A percentile compares a stretch with the other conserved stretches of the same genome.
phyloP scores from a whole-genome alignment of 257 asterid genomes.

The Solanum peruvianum region DNA sequence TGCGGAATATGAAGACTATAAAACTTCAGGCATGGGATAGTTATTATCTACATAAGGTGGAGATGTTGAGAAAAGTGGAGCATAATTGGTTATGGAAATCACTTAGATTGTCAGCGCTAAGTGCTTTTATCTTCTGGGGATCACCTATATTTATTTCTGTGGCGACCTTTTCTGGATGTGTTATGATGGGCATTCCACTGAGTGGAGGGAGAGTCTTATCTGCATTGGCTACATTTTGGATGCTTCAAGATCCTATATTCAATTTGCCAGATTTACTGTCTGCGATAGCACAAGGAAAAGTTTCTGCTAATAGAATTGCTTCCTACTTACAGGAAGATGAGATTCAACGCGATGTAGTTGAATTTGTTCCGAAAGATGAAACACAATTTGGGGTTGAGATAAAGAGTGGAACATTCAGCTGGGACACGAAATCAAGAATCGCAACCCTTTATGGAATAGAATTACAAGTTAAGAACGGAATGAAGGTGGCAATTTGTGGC shows the following conservation, averaged over 20 bases:
- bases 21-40: too few relatives aligned
- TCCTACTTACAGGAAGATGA: slow-evolving; percentile 75
- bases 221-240: slow-evolving; percentile 84
- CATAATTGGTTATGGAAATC: slow-evolving; percentile 82
- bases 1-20: too few relatives aligned
- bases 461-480: slow-evolving; percentile 57
- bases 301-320: slow-evolving; percentile 80
- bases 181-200: slow-evolving; percentile 78
- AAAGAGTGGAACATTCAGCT: slow-evolving; percentile 52
- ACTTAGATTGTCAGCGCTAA: slow-evolving; percentile 45
- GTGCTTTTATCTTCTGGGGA: slow-evolving; percentile 84
- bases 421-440: slow-evolving; percentile 38
- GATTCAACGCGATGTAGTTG: slow-evolving; percentile 52
- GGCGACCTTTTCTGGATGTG: slow-evolving; percentile 75
- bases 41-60: slow-evolving; percentile 34
- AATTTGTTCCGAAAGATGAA: slow-evolving; percentile 19
- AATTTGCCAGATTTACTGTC: slow-evolving; percentile 80
- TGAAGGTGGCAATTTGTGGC: slow-evolving; percentile 98
- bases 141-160: slow-evolving; percentile 84
- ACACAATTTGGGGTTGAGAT: slow-evolving; percentile 53
- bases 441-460: slow-evolving; percentile 49
- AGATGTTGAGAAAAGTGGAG: slow-evolving; percentile 43
- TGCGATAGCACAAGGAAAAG: slow-evolving; percentile 87
- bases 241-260: slow-evolving; percentile 97
- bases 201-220: slow-evolving; percentile 88